These are phyloP conservation scores for Lolium rigidum DNA, from an alignment of 176 grass and related monocot genomes.

Conservation along the genomic window DNA sequence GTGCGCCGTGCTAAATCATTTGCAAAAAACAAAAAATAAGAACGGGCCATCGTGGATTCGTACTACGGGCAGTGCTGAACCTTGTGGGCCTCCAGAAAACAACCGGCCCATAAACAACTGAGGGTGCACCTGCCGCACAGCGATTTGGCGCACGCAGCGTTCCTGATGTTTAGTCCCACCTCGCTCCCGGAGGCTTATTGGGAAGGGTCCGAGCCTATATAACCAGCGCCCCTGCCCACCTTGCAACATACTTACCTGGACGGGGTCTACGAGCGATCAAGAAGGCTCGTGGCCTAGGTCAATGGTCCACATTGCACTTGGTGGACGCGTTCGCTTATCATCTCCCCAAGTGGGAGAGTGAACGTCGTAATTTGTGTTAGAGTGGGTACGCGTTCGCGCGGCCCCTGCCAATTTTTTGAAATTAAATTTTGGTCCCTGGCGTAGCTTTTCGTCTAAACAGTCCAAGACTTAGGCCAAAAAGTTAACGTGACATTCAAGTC, in stretches of 20 bases:
- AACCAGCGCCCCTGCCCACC: no score
- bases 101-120: background rate
- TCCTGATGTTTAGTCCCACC: background rate
- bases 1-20: no score
- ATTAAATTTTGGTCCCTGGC: background rate
- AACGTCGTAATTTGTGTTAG: slow-evolving; percentile 62
- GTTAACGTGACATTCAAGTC: no score
- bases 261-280: slow-evolving; percentile 26
- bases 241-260: slow-evolving; percentile 40
- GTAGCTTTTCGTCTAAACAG: no score
- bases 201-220: no score
- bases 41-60: no score
- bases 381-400: slow-evolving; percentile 63
- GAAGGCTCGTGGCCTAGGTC: slow-evolving; percentile 22
- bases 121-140: background rate
- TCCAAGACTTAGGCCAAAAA: no score
- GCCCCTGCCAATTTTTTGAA: slow-evolving; percentile 44
- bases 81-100: no score
- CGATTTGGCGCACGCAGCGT: background rate
- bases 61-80: no score
- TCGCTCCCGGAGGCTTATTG: background rate
- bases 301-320: slow-evolving; percentile 43
- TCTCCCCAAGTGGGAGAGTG: slow-evolving; percentile 57
- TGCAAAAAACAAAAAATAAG: no score
- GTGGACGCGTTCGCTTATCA: slow-evolving; percentile 20